These are phyloP conservation scores for Pseudocercospora eumusae DNA, from an alignment of 2,329 filamentous ascomycete genomes.

Conservation along the genomic window DNA sequence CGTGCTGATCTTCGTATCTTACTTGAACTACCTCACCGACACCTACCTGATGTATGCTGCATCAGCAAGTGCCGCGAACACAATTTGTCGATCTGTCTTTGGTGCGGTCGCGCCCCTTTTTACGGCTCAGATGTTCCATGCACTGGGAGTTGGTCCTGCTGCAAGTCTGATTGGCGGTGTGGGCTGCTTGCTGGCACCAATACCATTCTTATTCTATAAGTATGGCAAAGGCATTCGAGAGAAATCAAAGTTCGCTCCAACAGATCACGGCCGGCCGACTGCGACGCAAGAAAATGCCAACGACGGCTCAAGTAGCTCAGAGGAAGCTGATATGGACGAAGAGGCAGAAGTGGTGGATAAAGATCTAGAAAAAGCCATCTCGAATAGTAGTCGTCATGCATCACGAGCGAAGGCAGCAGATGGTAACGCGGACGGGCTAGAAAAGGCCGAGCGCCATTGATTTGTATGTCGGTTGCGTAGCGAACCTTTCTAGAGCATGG, in stretches of 20 bases:
- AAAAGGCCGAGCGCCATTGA: conserved; percentile 20
- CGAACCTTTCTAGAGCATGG: neutral
- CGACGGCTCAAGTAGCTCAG: conserved; percentile 7
- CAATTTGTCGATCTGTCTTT: conserved; percentile 33
- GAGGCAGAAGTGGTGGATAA: conserved; percentile 10
- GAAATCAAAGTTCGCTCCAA: conserved; percentile 25
- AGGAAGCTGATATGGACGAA: conserved; percentile 12
- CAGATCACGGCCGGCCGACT: conserved; percentile 6
- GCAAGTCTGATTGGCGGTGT: conserved; percentile 50
- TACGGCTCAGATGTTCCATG: conserved; percentile 38
- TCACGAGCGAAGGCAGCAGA: neutral
- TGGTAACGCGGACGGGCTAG: conserved; percentile 23
- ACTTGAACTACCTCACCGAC: conserved; percentile 55
- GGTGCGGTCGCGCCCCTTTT: conserved; percentile 37
- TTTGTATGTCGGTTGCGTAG: neutral
- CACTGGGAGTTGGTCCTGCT: conserved; percentile 37
- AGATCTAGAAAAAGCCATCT: conserved; percentile 9
- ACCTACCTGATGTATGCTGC: conserved; percentile 6
- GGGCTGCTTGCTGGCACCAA: conserved; percentile 38
- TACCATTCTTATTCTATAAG: conserved; percentile 33
- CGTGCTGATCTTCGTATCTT: conserved; percentile 54
- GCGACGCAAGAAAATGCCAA: conserved; percentile 5
- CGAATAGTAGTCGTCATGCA: conserved; percentile 2
- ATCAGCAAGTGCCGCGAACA: conserved; percentile 22
- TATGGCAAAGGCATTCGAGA: conserved; percentile 24